A percentile compares a stretch with the other conserved stretches of the same genome.
These are phyloP conservation scores for Calonectria honghensis DNA, from an alignment of 2,329 filamentous ascomycete genomes.

Conservation along the genomic window DNA sequence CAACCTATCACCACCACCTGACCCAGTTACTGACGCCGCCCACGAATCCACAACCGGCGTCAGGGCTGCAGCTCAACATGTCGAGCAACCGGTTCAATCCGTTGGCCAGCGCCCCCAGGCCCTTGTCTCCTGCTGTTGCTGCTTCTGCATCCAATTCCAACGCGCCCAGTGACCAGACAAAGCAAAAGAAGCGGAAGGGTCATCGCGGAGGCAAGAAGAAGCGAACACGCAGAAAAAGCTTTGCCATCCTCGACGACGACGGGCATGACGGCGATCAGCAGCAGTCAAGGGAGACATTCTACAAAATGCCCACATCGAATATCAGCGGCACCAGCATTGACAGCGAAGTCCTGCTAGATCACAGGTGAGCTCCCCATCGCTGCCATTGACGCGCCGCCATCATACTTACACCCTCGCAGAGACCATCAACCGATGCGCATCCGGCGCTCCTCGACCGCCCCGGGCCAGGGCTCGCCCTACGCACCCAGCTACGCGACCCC, in stretches of 20 bases:
- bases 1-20: constrained; percentile 28
- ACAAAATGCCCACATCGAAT: constrained; percentile 72
- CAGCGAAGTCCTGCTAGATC: constrained; percentile 90
- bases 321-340: constrained; percentile 91
- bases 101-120: constrained; percentile 47
- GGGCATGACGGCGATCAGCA: constrained; percentile 62
- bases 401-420: constrained; percentile 58
- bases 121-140: constrained; percentile 38
- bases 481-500: constrained; percentile 56
- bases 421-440: constrained; percentile 78
- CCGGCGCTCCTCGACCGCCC: constrained; percentile 74
- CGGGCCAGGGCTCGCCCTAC: constrained; percentile 59
- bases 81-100: constrained; percentile 58
- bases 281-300: constrained; percentile 66
- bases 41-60: constrained; percentile 21
- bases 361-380: constrained; percentile 74
- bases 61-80: constrained; percentile 51
- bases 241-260: constrained; percentile 77
- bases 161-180: constrained; percentile 43
- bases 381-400: constrained; percentile 17
- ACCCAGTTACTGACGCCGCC: constrained; percentile 16
- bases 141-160: constrained; percentile 44
- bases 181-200: constrained; percentile 78
- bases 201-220: constrained; percentile 88
- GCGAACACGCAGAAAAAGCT: constrained; percentile 85